Evolutionary conservation across 208 protist genomes (phyloP), one percentile per base, ranked within the genome.

Genomic region (Leishmania lainsoni): DNA sequence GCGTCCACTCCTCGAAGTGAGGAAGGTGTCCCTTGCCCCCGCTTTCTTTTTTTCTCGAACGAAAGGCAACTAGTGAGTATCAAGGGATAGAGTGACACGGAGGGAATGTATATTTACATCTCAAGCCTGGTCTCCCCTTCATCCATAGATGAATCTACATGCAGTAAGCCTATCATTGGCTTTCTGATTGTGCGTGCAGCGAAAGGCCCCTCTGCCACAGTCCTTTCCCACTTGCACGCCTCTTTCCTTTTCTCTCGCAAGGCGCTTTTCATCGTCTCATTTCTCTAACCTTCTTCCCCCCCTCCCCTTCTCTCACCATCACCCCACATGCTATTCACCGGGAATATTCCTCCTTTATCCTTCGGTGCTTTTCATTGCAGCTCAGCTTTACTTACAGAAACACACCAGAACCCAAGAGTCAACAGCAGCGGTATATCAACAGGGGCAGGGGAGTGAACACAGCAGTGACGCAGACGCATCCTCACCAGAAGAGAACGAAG

Each of bases 341-440:
- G 5, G 61, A 29, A 29, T 14, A 17, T 68, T 29, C 8, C 29
- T 20, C 0, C 4, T 20, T 22, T n/a, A n/a, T 81, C 56, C 77
- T 76, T 48, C 51, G 73, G 52, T 66, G 29, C 48, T 75, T 51
- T 48, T 39, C 61, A 65, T 71, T 72, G 8, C 32, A 9, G 72
- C 8, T 65, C n/a, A 39, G 45, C 66, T 22, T 10, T 9, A 2
- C 9, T 49, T 42, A 76, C 9, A 39, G 49, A 68, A 48, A 22
- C 17, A 51, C 45, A 77, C 48, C 32, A 51, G 22, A n/a, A 4
- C 42, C 42, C 42, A 45, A 45, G 20, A 54, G 66, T 17, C 66
- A n/a, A n/a, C 26, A 35, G 35, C 35, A 72, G 17, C 20, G 16
- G 66, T 26, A 2, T 45, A 45, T 45, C 42, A 45, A 45, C 42